Evolutionary conservation across 257 asterid genomes (phyloP).

Genomic region (Pogostemon cablin): DNA sequence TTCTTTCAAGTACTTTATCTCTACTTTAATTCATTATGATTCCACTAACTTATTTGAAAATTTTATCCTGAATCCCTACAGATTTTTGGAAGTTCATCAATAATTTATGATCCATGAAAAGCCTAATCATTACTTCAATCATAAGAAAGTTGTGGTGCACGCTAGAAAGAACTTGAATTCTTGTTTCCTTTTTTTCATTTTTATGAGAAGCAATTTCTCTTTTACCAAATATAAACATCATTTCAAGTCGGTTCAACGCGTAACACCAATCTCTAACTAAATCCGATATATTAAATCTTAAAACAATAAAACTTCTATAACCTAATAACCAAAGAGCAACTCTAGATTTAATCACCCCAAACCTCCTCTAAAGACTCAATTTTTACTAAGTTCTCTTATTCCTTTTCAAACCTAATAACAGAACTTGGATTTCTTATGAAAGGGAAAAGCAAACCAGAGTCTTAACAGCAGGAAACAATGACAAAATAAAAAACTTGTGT

Average conservation of each 20-base stretch:
- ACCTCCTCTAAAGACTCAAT: too few relatives aligned
- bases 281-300: too few relatives aligned
- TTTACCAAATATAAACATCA: too few relatives aligned
- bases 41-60: not conserved
- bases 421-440: constrained; percentile 5
- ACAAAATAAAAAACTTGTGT: not conserved
- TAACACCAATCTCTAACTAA: too few relatives aligned
- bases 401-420: too few relatives aligned
- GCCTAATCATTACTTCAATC: not conserved
- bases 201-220: too few relatives aligned
- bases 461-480: not conserved
- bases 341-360: too few relatives aligned
- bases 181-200: too few relatives aligned
- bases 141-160: not conserved
- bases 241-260: too few relatives aligned
- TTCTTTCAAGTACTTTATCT: not conserved
- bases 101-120: not conserved
- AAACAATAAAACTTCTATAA: too few relatives aligned
- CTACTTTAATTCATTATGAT: not conserved
- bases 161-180: not conserved
- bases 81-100: not conserved
- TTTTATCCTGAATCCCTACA: not conserved
- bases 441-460: not conserved
- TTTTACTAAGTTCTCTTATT: too few relatives aligned
- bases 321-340: too few relatives aligned